Evolutionary conservation across 768 basidiomycete genomes (phyloP), one percentile per base, ranked within the genome.

Genomic region (Leccinum subgranulosum): DNA sequence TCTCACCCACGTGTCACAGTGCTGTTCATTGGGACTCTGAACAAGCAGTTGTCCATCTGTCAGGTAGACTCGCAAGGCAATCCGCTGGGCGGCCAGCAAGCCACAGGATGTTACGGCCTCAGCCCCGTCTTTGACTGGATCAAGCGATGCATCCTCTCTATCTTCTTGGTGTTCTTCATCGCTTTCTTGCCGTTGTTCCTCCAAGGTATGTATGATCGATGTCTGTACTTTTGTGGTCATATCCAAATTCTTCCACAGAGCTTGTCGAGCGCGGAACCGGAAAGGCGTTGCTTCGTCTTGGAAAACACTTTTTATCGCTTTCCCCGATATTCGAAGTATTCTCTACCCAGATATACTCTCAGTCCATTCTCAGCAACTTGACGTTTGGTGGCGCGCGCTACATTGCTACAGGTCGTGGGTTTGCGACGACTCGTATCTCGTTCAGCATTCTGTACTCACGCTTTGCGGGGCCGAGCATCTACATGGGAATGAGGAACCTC

Each of bases 281-380:
- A 58, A 93, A 91, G 67, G 97, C 97, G 3, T 75, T 98, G 51
- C 84, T 98, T 50, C 95, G 97, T 65, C 84, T 99, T 19, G 90
- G 82, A 59, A 98, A 98, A 73, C 97, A 99, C 73, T 98, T 99
- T 83, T 73, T 96, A 58, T 99, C 97, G 25, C 78, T 98, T 53
- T 98, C 97, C 47, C 97, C 97, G 14, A 82, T 98, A 55, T 99
- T 99, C 74, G 97, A 99, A 73, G 95, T 99, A 61, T 99, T 98
- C 78, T 95, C 93, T 34, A 99, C 96, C 1, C 95, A 97, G 75
- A 98, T 99, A 63, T 97, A 98, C 76, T 92, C 93, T 61, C 91
- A 98, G 72, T 90, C 97, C 58, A 96, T 98, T 71, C 80, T 97
- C 64, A 96, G 90, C 77, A 97, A 99, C 77, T 77, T 99, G 79